phyloP scores from a whole-genome alignment of 139 green algal genomes.

The Mesotaenium endlicherianum region DNA sequence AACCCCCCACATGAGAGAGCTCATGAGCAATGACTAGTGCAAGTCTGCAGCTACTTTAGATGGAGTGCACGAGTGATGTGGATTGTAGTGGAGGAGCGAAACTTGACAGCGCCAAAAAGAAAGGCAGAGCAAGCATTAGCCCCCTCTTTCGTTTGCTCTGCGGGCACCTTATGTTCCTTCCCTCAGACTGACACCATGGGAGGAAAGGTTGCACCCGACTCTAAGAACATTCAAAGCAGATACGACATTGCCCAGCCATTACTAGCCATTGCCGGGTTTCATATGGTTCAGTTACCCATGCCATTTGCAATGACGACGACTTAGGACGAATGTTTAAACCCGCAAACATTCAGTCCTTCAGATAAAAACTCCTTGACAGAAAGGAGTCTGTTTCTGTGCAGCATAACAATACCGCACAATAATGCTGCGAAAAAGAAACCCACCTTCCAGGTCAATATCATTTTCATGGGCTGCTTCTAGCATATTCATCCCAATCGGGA shows the following conservation, averaged over 20 bases:
- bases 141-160: not conserved
- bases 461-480: slow-evolving; percentile 93
- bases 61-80: not conserved
- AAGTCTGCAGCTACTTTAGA: not conserved
- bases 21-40: not conserved
- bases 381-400: not conserved
- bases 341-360: not conserved
- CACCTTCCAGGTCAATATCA: slow-evolving; percentile 96
- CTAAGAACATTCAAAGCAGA: not conserved
- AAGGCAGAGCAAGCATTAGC: not conserved
- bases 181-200: not conserved
- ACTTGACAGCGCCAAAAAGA: not conserved
- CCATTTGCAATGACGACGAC: no score
- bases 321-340: no score
- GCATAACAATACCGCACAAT: not conserved
- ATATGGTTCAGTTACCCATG: no score
- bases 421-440: not conserved
- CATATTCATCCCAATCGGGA: slow-evolving; percentile 79
- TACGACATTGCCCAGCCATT: no score
- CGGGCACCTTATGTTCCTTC: not conserved
- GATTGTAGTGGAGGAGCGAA: not conserved
- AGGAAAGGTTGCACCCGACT: not conserved
- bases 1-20: not conserved
- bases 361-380: not conserved
- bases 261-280: no score